Conservation (phyloP, 176 grass and related monocot species). For the Triticum monococcum region DNA sequence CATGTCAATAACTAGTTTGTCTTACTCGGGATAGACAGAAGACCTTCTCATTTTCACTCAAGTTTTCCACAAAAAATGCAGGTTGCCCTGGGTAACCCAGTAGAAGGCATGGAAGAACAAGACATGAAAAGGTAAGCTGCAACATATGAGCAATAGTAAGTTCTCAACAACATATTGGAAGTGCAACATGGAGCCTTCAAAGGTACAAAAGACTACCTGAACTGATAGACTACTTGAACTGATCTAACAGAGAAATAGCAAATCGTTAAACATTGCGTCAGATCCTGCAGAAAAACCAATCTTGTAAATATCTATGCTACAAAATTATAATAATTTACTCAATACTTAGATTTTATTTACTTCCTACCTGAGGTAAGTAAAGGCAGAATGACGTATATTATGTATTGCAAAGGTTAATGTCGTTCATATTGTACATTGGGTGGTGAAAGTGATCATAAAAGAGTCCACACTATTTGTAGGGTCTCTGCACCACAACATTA, state of each 20-base stretch:
- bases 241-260: slow-evolving; percentile 89
- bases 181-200: slow-evolving; percentile 9
- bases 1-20: not conserved
- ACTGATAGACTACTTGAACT: slow-evolving; percentile 39
- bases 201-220: slow-evolving; percentile 32
- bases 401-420: too few species aligned
- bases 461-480: too few species aligned
- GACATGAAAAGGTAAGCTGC: slow-evolving; percentile 89
- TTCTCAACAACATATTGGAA: slow-evolving; percentile 18
- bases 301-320: slow-evolving; percentile 9
- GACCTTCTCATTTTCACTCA: slow-evolving; percentile 72
- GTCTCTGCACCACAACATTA: too few species aligned
- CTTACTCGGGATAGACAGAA: slow-evolving; percentile 90
- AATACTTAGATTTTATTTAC: not conserved
- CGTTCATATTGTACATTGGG: too few species aligned
- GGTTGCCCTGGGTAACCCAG: slow-evolving; percentile 93
- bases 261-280: slow-evolving; percentile 97
- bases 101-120: slow-evolving; percentile 95
- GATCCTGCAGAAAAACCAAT: slow-evolving; percentile 64
- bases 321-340: not conserved
- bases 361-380: not conserved
- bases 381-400: not conserved
- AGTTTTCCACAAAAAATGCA: slow-evolving; percentile 92
- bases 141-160: slow-evolving; percentile 41
- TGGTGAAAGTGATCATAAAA: too few species aligned